These are phyloP conservation scores for Erodium trifolium DNA, from an alignment of 441 rosid genomes.

Conservation along the genomic window DNA sequence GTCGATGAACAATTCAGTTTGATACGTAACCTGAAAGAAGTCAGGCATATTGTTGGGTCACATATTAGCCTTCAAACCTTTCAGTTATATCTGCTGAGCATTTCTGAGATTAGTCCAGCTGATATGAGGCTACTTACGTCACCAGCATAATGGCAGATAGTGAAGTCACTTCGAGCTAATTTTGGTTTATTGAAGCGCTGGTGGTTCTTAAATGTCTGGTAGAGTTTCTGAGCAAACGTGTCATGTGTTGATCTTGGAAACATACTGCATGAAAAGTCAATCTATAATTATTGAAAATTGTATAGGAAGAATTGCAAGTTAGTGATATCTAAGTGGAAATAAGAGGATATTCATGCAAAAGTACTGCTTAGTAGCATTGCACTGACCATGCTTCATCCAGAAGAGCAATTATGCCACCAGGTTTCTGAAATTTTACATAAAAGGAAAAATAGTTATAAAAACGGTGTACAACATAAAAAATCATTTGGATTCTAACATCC, in stretches of 20 bases:
- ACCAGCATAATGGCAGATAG: constrained; percentile 95
- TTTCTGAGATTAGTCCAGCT: background rate
- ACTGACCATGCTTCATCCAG: constrained; percentile 99
- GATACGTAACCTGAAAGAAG: constrained; percentile 81
- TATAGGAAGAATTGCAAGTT: constrained; percentile 12
- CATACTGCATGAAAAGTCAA: constrained; percentile 47
- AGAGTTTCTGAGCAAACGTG: constrained; percentile 95
- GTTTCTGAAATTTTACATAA: constrained; percentile 61
- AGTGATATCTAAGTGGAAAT: background rate
- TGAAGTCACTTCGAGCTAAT: constrained; percentile 88
- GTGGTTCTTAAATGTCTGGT: constrained; percentile 87
- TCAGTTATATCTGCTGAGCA: background rate
- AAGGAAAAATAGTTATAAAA: constrained; percentile 6
- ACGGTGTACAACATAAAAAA: background rate
- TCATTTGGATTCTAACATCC: no score
- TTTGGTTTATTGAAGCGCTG: constrained; percentile 93
- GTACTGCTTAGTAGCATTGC: constrained; percentile 7
- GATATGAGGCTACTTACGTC: constrained; percentile 67
- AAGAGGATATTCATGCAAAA: constrained; percentile 13
- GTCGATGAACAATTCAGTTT: constrained; percentile 92
- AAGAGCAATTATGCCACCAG: constrained; percentile 98
- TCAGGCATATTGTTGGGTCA: constrained; percentile 9
- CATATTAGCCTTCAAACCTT: background rate
- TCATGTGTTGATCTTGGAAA: constrained; percentile 98
- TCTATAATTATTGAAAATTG: constrained; percentile 12